phyloP scores from a whole-genome alignment of 768 basidiomycete species.

The Termitomyces heimii region DNA sequence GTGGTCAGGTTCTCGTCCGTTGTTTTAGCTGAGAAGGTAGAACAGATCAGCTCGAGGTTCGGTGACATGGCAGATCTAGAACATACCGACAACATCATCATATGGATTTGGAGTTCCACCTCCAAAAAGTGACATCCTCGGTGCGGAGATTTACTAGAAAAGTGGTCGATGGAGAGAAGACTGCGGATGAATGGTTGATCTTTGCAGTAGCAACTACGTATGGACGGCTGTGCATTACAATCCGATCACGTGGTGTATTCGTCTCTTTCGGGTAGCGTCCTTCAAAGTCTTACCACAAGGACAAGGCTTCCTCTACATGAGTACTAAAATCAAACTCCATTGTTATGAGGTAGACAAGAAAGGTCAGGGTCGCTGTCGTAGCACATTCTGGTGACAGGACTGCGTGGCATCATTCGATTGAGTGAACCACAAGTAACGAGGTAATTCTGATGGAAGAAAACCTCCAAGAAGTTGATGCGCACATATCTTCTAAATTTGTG shows the following conservation, averaged over 20 bases:
- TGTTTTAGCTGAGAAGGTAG: conserved; percentile 66
- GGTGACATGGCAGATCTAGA: not conserved
- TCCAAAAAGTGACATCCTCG: conserved; percentile 54
- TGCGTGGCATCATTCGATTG: too few relatives aligned
- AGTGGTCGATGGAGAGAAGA: not conserved
- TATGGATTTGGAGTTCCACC: conserved; percentile 67
- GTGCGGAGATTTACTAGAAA: not conserved
- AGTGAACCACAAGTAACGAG: too few relatives aligned
- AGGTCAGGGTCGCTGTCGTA: too few relatives aligned
- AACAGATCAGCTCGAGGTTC: not conserved
- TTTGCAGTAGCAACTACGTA: not conserved
- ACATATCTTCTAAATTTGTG: not conserved
- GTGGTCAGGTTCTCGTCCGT: conserved; percentile 96
- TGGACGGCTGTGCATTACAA: conserved; percentile 20
- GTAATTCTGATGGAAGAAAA: too few relatives aligned
- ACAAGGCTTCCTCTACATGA: too few relatives aligned
- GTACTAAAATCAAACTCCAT: too few relatives aligned
- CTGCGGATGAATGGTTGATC: not conserved
- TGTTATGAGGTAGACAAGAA: too few relatives aligned
- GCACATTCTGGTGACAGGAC: too few relatives aligned
- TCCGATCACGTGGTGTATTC: not conserved
- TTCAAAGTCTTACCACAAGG: too few relatives aligned
- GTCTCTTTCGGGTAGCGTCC: not conserved
- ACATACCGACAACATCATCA: conserved; percentile 83
- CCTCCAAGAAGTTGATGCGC: too few relatives aligned